Conservation (phyloP, 139 green algal species). For the Pycnococcus provasolii region DNA sequence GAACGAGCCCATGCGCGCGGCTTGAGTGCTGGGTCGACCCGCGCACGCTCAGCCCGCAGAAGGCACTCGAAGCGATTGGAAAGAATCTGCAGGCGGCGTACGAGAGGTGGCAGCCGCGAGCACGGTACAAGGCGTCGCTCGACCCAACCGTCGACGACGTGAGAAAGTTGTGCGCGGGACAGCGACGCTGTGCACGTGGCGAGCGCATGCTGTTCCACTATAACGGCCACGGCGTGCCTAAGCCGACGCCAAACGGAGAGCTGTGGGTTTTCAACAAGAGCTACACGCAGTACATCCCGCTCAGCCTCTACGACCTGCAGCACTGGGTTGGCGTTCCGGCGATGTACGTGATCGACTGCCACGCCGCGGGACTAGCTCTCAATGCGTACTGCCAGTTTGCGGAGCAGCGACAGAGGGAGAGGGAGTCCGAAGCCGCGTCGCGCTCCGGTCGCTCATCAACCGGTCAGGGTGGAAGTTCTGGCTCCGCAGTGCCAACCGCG, state of each 20-base stretch:
- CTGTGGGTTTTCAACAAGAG: constrained; percentile 92
- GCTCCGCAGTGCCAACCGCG: background rate
- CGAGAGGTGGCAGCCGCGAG: constrained; percentile 91
- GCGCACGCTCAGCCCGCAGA: constrained; percentile 77
- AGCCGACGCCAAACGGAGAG: constrained; percentile 92
- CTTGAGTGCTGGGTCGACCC: constrained; percentile 80
- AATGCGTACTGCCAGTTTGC: constrained; percentile 59
- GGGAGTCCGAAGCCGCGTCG: background rate
- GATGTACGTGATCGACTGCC: constrained; percentile 98
- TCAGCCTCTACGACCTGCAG: constrained; percentile 92
- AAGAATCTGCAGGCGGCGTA: constrained; percentile 98
- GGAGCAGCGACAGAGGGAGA: constrained; percentile 35
- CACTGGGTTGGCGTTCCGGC: constrained; percentile 78
- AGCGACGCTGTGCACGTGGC: constrained; percentile 69
- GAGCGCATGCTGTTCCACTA: constrained; percentile 98
- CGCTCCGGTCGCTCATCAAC: background rate
- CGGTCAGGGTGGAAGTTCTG: background rate
- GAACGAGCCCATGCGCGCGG: constrained; percentile 88
- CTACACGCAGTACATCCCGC: constrained; percentile 99
- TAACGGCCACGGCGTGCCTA: constrained; percentile 96
- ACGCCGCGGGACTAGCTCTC: constrained; percentile 76
- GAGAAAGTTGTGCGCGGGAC: constrained; percentile 82
- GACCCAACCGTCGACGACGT: constrained; percentile 96
- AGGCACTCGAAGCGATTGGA: constrained; percentile 91
- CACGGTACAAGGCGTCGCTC: constrained; percentile 65